These are phyloP conservation scores for Monosporascus sp. DNA, from an alignment of 2,329 filamentous ascomycete species.

Conservation along the genomic window DNA sequence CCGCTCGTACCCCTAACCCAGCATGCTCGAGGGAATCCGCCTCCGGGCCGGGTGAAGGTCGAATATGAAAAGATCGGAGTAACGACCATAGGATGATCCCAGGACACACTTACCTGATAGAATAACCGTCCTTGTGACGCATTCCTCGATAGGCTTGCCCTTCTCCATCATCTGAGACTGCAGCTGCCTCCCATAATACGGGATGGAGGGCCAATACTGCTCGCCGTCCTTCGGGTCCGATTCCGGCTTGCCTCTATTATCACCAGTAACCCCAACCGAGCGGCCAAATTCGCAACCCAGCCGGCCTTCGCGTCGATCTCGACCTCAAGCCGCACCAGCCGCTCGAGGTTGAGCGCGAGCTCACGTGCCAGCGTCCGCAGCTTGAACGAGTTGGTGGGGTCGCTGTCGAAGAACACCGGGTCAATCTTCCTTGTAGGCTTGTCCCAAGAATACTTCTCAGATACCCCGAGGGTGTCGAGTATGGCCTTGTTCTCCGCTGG, in stretches of 20 bases:
- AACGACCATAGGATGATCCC: no score
- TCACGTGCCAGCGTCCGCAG: constrained; percentile 44
- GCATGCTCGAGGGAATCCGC: constrained; percentile 49
- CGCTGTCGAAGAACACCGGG: constrained; percentile 49
- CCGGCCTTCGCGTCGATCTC: constrained; percentile 40
- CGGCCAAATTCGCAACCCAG: constrained; percentile 39
- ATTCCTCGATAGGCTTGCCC: constrained; percentile 46
- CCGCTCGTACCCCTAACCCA: constrained; percentile 28
- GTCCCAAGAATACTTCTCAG: constrained; percentile 54
- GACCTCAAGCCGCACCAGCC: constrained; percentile 35
- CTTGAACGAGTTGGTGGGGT: constrained; percentile 52
- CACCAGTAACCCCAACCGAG: constrained; percentile 12
- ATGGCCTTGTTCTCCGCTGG: constrained; percentile 51
- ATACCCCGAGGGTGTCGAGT: constrained; percentile 49
- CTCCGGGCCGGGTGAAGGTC: constrained; percentile 28
- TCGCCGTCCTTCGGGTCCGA: constrained; percentile 34
- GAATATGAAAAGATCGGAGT: no score
- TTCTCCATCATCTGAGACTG: constrained; percentile 38
- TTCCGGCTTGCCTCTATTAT: neutral
- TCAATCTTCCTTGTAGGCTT: constrained; percentile 39
- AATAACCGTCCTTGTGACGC: constrained; percentile 51
- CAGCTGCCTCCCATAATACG: constrained; percentile 13
- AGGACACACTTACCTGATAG: constrained; percentile 38
- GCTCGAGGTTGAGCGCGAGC: constrained; percentile 45
- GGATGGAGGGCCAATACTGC: constrained; percentile 35